A percentile compares a stretch with the other conserved stretches of the same genome.
phyloP scores from a whole-genome alignment of 148 eudicot genomes.

The Beta vulgaris region DNA sequence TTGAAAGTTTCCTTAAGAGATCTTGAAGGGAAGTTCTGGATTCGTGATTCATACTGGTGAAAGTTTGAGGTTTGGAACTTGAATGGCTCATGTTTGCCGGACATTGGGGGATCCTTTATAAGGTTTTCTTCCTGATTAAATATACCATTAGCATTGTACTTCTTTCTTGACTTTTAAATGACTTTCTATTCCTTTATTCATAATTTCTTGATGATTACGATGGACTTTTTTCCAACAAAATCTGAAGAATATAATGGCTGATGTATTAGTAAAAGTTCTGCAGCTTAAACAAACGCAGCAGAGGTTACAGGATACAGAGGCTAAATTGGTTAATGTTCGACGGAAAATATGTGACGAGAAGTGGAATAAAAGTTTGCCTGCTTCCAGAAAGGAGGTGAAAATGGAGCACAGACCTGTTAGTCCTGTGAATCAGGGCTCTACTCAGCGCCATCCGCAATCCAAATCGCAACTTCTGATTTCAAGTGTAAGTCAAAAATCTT shows the following conservation, averaged over 20 bases:
- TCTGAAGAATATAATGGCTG: not conserved
- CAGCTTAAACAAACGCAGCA: conserved; percentile 77
- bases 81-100: too few relatives aligned
- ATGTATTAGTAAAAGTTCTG: conserved; percentile 19
- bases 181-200: not conserved
- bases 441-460: conserved; percentile 35
- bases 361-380: conserved; percentile 28
- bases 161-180: not conserved
- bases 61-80: not conserved
- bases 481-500: conserved; percentile 33
- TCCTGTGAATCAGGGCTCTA: conserved; percentile 41
- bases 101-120: not conserved
- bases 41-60: not conserved
- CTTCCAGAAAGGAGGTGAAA: conserved; percentile 37
- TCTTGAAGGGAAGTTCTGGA: not conserved
- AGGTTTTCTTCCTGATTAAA: not conserved
- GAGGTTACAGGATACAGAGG: conserved; percentile 60
- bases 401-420: conserved; percentile 43
- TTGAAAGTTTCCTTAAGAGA: not conserved
- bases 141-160: not conserved
- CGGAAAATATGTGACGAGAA: conserved; percentile 34
- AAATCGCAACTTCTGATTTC: conserved; percentile 64
- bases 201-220: too few relatives aligned
- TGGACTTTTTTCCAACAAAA: not conserved
- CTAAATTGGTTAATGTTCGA: conserved; percentile 61